Conservation (phyloP, 2,329 filamentous ascomycete species). For the Epichloe scottii region DNA sequence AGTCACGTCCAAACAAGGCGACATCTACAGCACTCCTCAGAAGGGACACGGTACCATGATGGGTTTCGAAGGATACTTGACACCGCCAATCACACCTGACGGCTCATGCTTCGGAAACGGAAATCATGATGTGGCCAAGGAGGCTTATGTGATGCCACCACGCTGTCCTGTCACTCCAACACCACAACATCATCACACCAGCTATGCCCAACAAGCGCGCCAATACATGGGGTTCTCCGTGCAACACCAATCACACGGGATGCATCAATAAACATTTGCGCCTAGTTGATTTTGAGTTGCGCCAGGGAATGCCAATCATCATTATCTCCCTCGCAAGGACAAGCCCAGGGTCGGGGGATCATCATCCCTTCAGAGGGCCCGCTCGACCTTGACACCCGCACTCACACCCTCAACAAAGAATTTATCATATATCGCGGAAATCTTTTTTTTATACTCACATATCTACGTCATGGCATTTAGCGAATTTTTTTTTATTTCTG, state of each 20-base stretch:
- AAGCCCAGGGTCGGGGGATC: not conserved
- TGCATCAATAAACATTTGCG: slow-evolving; percentile 28
- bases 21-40: slow-evolving; percentile 66
- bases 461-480: slow-evolving; percentile 35
- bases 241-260: slow-evolving; percentile 22
- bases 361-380: not conserved
- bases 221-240: slow-evolving; percentile 26
- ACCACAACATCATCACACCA: slow-evolving; percentile 25
- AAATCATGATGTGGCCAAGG: slow-evolving; percentile 27
- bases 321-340: not conserved
- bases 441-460: slow-evolving; percentile 3
- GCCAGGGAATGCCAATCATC: not conserved
- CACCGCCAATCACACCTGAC: slow-evolving; percentile 76
- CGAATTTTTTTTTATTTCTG: slow-evolving; percentile 22
- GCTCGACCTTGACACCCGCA: slow-evolving; percentile 4
- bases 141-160: slow-evolving; percentile 34
- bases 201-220: slow-evolving; percentile 22
- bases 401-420: not conserved
- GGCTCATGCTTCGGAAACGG: slow-evolving; percentile 39
- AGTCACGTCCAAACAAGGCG: slow-evolving; percentile 37
- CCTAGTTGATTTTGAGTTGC: not conserved
- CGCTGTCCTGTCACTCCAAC: slow-evolving; percentile 53
- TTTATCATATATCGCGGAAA: not conserved
- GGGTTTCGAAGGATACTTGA: slow-evolving; percentile 64
- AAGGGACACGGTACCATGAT: slow-evolving; percentile 56